Percentiles rank a stretch among this genome's conserved stretches.
phyloP scores from a whole-genome alignment of 768 basidiomycete genomes.

The Tubosaeta sp. region DNA sequence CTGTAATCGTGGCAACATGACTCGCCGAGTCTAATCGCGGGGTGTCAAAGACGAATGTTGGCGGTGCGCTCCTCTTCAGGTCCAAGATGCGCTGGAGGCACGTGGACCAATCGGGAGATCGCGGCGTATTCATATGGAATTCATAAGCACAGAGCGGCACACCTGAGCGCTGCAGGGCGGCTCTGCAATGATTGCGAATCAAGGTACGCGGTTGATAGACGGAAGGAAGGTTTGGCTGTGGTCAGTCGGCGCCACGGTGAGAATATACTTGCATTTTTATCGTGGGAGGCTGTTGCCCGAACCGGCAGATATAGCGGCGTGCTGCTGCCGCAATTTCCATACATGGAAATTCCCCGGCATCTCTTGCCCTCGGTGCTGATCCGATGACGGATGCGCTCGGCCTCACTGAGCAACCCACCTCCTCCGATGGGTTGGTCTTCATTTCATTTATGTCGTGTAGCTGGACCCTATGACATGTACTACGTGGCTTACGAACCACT shows the following conservation, averaged over 20 bases:
- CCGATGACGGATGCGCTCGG: background rate
- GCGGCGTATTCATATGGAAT: background rate
- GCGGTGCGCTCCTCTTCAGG: background rate
- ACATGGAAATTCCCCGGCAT: background rate
- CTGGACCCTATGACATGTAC: constrained; percentile 13
- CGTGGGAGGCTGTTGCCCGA: background rate
- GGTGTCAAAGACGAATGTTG: background rate
- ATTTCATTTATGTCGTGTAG: constrained; percentile 7
- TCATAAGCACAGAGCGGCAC: background rate
- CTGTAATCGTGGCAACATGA: no score
- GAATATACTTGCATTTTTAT: background rate
- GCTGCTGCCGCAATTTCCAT: background rate
- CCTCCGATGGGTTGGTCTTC: background rate
- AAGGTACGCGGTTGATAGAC: background rate
- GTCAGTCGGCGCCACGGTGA: background rate
- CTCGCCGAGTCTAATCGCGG: background rate
- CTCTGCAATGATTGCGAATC: background rate
- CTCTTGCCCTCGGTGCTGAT: no score
- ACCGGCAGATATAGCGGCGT: no score
- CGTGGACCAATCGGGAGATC: background rate
- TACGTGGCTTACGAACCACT: background rate
- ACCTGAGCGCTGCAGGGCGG: background rate
- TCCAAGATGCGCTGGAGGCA: background rate
- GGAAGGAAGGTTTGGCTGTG: background rate
- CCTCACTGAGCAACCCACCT: background rate